phyloP scores from a whole-genome alignment of 257 asterid genomes.

The Solanum clarkiae region DNA sequence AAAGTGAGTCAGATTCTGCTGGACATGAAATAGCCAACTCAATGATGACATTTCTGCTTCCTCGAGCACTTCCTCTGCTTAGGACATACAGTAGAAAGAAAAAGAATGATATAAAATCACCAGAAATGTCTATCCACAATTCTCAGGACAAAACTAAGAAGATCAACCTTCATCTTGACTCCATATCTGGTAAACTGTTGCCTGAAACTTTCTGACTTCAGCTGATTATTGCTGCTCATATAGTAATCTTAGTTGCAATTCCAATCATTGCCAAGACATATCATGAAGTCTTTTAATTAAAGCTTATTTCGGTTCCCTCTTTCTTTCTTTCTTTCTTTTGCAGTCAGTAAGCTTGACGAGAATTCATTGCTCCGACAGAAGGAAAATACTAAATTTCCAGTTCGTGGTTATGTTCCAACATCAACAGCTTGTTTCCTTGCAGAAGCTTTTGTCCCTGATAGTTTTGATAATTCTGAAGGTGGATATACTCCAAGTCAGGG shows the following conservation, averaged over 20 bases:
- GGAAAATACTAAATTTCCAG: constrained; percentile 11
- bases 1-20: constrained; percentile 38
- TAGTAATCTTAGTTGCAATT: background rate
- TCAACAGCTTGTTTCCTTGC: constrained; percentile 19
- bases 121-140: constrained; percentile 5
- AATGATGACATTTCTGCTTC: constrained; percentile 75
- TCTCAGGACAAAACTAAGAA: constrained; percentile 24
- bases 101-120: constrained; percentile 30
- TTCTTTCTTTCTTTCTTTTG: background rate
- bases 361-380: constrained; percentile 15
- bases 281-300: background rate
- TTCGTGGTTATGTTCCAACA: constrained; percentile 14
- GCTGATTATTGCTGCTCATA: background rate
- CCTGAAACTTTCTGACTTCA: constrained; percentile 4
- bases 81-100: constrained; percentile 68
- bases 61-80: constrained; percentile 74
- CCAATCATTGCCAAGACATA: background rate
- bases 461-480: constrained; percentile 41
- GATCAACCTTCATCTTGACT: constrained; percentile 5
- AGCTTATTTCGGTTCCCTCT: background rate
- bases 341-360: constrained; percentile 23
- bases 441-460: constrained; percentile 51
- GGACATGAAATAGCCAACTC: constrained; percentile 52
- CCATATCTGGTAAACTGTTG: constrained; percentile 37
- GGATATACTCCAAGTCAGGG: constrained; percentile 1